Percentiles rank a stretch among this genome's conserved stretches.
Evolutionary conservation across 139 green algal species (phyloP).

Genomic region (Gonium pectorale): DNA sequence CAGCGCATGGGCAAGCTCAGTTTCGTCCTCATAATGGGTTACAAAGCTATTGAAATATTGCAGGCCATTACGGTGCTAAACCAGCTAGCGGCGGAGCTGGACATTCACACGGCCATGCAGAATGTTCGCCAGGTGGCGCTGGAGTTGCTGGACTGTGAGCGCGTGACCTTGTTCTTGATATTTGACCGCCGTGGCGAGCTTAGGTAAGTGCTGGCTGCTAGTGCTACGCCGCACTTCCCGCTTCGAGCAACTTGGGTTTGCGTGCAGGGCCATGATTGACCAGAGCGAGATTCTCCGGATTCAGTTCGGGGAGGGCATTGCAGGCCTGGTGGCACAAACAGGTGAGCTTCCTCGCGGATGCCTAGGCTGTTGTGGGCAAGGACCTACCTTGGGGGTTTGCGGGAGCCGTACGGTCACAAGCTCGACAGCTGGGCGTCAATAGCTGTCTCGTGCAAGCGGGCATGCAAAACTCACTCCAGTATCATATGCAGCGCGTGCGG

Average conservation of each 20-base stretch:
- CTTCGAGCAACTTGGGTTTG: no score
- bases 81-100: slow-evolving; percentile 63
- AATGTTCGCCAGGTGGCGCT: slow-evolving; percentile 67
- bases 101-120: slow-evolving; percentile 70
- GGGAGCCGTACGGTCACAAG: no score
- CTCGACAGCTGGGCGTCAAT: no score
- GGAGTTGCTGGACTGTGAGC: slow-evolving; percentile 74
- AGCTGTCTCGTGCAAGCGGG: no score
- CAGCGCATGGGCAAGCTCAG: neutral
- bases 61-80: slow-evolving; percentile 74
- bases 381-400: no score
- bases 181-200: slow-evolving; percentile 64
- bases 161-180: slow-evolving; percentile 74
- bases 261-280: slow-evolving; percentile 28
- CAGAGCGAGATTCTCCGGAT: slow-evolving; percentile 51
- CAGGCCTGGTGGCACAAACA: slow-evolving; percentile 60
- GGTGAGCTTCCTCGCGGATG: slow-evolving; percentile 34
- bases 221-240: no score
- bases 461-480: no score
- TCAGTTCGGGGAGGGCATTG: slow-evolving; percentile 70
- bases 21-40: neutral
- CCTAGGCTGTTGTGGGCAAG: no score
- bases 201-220: no score
- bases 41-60: neutral
- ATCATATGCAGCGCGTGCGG: no score